phyloP scores from a whole-genome alignment of 495 filamentous ascomycete species.

The Neurospora intermedia region DNA sequence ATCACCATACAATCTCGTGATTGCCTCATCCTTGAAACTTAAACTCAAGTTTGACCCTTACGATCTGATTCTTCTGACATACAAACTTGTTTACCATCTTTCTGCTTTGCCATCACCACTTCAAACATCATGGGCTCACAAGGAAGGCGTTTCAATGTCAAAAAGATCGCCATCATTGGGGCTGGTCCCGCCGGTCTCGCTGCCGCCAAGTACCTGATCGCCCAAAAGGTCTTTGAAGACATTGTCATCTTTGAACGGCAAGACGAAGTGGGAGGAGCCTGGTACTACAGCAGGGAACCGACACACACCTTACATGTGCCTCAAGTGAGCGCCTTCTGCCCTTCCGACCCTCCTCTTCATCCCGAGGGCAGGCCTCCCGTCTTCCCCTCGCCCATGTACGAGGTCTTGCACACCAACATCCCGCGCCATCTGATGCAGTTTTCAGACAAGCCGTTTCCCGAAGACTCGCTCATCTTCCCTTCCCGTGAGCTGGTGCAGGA shows the following conservation, averaged over 20 bases:
- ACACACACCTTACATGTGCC: constrained; percentile 24
- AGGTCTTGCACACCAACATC: constrained; percentile 75
- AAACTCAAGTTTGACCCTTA: neutral
- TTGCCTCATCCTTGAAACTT: neutral
- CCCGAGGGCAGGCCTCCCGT: constrained; percentile 26
- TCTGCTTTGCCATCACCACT: neutral
- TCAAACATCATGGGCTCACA: constrained; percentile 17
- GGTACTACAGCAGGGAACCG: constrained; percentile 56
- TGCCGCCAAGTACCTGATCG: constrained; percentile 62
- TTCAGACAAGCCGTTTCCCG: constrained; percentile 57
- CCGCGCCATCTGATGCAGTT: constrained; percentile 73
- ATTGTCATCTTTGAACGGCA: constrained; percentile 81
- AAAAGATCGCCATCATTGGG: constrained; percentile 55
- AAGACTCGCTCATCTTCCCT: constrained; percentile 59
- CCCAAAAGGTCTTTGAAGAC: constrained; percentile 56
- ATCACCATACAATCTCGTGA: neutral
- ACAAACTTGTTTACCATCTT: neutral
- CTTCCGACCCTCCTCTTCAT: constrained; percentile 29
- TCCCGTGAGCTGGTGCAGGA: constrained; percentile 51
- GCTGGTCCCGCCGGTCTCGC: constrained; percentile 59
- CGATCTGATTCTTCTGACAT: neutral
- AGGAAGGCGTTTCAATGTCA: constrained; percentile 27
- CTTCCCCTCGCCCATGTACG: constrained; percentile 67
- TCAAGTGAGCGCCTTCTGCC: constrained; percentile 29
- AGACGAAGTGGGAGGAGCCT: constrained; percentile 62